Evolutionary conservation across 2,329 filamentous ascomycete species (phyloP), one percentile per base, ranked within the genome.

Genomic region (Bipolaris cookei): DNA sequence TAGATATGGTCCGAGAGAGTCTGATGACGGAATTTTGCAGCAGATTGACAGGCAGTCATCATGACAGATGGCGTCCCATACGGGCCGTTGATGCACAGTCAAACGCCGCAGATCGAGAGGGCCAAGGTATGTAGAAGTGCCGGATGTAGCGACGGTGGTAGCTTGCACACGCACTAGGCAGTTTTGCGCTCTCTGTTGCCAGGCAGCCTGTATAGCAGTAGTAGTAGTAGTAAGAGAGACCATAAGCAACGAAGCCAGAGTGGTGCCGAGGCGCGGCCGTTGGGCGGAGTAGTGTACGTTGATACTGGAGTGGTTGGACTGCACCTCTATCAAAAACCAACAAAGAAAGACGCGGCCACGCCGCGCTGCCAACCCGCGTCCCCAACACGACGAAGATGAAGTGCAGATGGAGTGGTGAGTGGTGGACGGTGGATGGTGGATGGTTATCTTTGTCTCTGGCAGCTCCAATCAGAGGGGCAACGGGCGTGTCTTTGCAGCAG

Each of bases 391-490:
- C 4, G 38, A 18, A 18, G 25, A 42, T 42, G 20, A 1, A 42
- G 8, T 23, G 42, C 42, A 21, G 43, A 34, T 20, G 13, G 43
- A 34, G n/a, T 32, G 43, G 11, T 46, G 28, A 23, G 46, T 49
- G 38, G 49, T 53, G 13, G 30, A 13, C 3, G 32, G 34, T 62
- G n/a, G n/a, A n/a, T n/a, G n/a, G n/a, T 53, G 13, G 30, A 13
- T 5, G 32, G 34, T 62, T 64, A 64, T 64, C 62, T 62, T 47
- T 34, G 57, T 46, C 34, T 20, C 18, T 18, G 14, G 34, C 34
- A 16, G 25, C 41, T 43, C 62, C 62, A 64, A 64, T 64, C 11
- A 56, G 46, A 30, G 14, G 20, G 39, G 23, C 16, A 6, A 23
- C 48, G 44, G 46, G n/a, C 16, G 47, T 20, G 21, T 51, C 30